Evolutionary conservation across 352 stramenopile genomes (phyloP), one percentile per base, ranked within the genome.

Genomic region (Phytopythium chamaehyphon): DNA sequence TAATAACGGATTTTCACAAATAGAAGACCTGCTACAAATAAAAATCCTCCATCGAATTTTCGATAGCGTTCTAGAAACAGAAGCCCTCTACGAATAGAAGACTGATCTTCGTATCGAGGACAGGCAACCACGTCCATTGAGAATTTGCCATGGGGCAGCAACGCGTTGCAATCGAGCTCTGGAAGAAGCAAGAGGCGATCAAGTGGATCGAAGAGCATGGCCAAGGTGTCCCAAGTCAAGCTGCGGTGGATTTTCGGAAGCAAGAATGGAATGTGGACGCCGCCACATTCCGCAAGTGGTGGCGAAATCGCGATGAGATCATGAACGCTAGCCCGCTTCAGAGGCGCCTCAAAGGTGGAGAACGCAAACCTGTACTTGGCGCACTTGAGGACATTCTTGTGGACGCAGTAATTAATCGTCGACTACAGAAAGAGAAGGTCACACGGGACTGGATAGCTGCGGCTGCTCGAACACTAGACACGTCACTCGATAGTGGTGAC

Each of bases 371-470:
- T 19, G 87, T 80, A 22, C 50, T 91, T 18, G 78, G 87, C 37
- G 66, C 83, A 45, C 62, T 66, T 15, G 81, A 91, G 44, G 81
- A 91, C 55, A 83, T 83, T 42, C 43, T 91, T 26, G 55, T 91
- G 42, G 81, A 89, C 18, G 66, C 86, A 12, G 70, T 88, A 36
- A 91, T 91, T 44, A 71, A 88, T 58, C 73, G 89, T 54, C 73
- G 73, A 42, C 75, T 75, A 14, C 89, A 91, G 56, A 89, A 89
- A 50, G 81, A 89, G 54, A 71, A 71, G 26, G 81, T 91, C 49
- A 89, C 81, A 18, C 70, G 78, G 47, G 88, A 91, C 59, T 91
- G 81, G 81, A 91, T 91, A 59, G 77, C 81, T n/a, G n/a, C n/a
- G n/a, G n/a, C n/a, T n/a, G n/a, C n/a, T n/a, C n/a, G n/a, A n/a